These are phyloP conservation scores for Nothopassalora personata DNA, from an alignment of 2,329 filamentous ascomycete genomes.

Conservation along the genomic window DNA sequence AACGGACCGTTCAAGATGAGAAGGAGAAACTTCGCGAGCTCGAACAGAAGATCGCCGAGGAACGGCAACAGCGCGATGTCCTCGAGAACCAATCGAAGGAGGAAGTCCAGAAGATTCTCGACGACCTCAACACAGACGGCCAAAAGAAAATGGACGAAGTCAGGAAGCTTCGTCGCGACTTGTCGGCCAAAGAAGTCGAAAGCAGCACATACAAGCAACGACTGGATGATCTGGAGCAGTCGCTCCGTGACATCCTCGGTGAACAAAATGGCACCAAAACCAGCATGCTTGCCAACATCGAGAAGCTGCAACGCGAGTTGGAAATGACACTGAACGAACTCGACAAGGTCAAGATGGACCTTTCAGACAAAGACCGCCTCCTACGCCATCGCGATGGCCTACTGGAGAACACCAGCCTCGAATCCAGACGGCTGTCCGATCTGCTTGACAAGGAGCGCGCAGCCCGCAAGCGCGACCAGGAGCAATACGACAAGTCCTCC, in stretches of 20 bases:
- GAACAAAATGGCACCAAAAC: constrained; percentile 82
- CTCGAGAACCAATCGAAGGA: constrained; percentile 86
- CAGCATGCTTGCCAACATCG: constrained; percentile 74
- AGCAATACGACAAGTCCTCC: constrained; percentile 81
- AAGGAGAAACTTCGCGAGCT: constrained; percentile 58
- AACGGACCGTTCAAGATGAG: constrained; percentile 76
- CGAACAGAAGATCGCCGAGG: constrained; percentile 64
- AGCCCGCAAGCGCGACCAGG: constrained; percentile 76
- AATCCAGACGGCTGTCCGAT: constrained; percentile 77
- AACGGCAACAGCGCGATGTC: constrained; percentile 80
- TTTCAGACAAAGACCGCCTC: constrained; percentile 85
- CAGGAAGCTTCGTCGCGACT: constrained; percentile 71
- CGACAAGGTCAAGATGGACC: constrained; percentile 66
- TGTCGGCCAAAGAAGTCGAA: constrained; percentile 81
- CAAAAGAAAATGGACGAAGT: constrained; percentile 80
- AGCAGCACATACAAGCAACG: constrained; percentile 87
- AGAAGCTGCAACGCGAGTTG: constrained; percentile 80
- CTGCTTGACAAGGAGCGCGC: constrained; percentile 87
- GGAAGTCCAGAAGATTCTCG: constrained; percentile 87
- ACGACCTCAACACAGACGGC: constrained; percentile 83
- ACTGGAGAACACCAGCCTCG: constrained; percentile 81
- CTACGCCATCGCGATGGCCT: constrained; percentile 84
- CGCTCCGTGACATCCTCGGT: constrained; percentile 77
- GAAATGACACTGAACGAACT: constrained; percentile 79
- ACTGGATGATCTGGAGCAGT: constrained; percentile 82